Evolutionary conservation across 192 early-diverging fungal genomes (phyloP).

Genomic region (Nowakowskiella sp.): DNA sequence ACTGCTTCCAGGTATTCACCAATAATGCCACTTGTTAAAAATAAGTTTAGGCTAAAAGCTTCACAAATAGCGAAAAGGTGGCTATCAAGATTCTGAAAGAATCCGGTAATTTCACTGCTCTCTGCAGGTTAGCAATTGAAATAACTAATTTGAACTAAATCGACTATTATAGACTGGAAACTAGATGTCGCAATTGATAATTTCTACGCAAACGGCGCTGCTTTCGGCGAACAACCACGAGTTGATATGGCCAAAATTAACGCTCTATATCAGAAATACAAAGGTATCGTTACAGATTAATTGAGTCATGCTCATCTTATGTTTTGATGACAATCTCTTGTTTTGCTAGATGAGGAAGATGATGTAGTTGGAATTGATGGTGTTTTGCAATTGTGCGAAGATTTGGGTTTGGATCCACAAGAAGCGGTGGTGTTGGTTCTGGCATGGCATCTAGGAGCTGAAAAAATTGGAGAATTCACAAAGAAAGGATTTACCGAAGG

Average conservation of each 20-base stretch:
- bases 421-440: constrained; percentile 65
- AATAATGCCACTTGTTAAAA: neutral
- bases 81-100: constrained; percentile 46
- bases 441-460: constrained; percentile 57
- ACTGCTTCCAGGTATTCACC: constrained; percentile 6
- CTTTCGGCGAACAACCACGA: constrained; percentile 1
- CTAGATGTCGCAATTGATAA: constrained; percentile 56
- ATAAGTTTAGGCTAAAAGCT: neutral
- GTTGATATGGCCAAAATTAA: constrained; percentile 33
- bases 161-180: constrained; percentile 55
- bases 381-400: constrained; percentile 41
- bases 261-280: constrained; percentile 63
- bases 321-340: neutral
- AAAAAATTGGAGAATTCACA: constrained; percentile 68
- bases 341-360: constrained; percentile 45
- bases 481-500: constrained; percentile 64
- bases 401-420: constrained; percentile 64
- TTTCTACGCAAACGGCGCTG: constrained; percentile 38
- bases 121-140: neutral
- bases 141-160: neutral
- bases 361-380: constrained; percentile 66
- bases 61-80: constrained; percentile 47
- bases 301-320: too few relatives aligned
- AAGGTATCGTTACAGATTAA: constrained; percentile 44
- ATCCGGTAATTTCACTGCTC: constrained; percentile 3